Base-by-base conservation (phyloP, 2,329 filamentous ascomycete genomes). In the Microdochium paspali region DNA sequence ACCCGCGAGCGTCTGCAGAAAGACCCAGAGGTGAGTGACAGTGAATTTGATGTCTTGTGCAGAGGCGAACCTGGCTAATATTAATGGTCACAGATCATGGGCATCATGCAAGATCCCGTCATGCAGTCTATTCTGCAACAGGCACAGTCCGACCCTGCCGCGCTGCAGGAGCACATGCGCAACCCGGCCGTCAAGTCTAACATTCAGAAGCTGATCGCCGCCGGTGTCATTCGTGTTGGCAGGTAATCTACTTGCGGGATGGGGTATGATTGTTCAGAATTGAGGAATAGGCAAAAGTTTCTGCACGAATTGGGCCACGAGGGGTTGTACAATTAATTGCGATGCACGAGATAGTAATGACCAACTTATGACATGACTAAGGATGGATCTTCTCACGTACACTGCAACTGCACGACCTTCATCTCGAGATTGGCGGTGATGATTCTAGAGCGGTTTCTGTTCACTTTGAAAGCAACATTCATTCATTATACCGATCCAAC, bases 111-210 rank as follows among this genome's bases (percentile, higher is more conserved):
- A 66, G 93, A 98, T 62, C 93, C 93, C 15, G 84, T 98, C 62
- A 97, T 98, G 91, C 90, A 98, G 71, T 86, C 85, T 55, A 96
- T 96, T 56, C 80, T 97, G 48, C 90, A 97, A 66, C 93, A 98
- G 71, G 93, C 93, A 43, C 95, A 97, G 76, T 82, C 81, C 47
- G 87, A 98, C 61, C 93, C 93, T 18, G 85, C 85, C 44, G 93
- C 93, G 43, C 79, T 98, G 53, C 85, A 94, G 64, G 91, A 98
- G 67, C 94, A 98, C 69, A 95, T 98, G 87, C 87, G 84, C 74
- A 98, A 97, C 73, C 80, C 89, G 0, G 78, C 76, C 49, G 87
- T 98, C 56, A 78, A 83, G 50, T 79, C 79, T 58, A 95, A 96
- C 79, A 86, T 98, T 54, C 89, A 96, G 75, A 96, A 96, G 72